Evolutionary conservation across 2,329 filamentous ascomycete species (phyloP).

Genomic region (Stagonosporopsis tanaceti): DNA sequence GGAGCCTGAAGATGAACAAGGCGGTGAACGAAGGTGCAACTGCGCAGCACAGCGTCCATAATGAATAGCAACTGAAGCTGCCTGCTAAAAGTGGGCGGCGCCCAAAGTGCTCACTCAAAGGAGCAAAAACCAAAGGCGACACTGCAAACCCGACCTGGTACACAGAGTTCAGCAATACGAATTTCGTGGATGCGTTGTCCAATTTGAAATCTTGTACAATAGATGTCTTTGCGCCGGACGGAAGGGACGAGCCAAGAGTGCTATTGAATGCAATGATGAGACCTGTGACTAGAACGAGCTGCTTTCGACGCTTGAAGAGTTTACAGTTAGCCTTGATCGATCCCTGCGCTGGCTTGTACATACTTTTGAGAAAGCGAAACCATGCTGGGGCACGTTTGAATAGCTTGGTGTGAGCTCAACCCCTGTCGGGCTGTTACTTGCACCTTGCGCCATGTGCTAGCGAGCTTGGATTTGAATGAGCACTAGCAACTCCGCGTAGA

Average conservation of each 20-base stretch:
- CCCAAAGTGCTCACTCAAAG: conserved; percentile 53
- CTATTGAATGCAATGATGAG: conserved; percentile 21
- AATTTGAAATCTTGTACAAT: conserved; percentile 61
- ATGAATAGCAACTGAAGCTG: conserved; percentile 54
- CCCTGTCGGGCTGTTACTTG: neutral
- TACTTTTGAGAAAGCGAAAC: conserved; percentile 8
- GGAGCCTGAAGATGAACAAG: conserved; percentile 50
- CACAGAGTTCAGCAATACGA: conserved; percentile 54
- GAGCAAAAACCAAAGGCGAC: conserved; percentile 49
- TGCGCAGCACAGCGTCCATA: conserved; percentile 52
- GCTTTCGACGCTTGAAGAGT: neutral
- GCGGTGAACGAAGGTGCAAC: conserved; percentile 50
- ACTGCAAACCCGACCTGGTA: conserved; percentile 54
- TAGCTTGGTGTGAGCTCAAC: neutral
- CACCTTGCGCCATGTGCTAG: neutral
- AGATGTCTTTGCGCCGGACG: conserved; percentile 69
- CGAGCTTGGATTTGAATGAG: neutral
- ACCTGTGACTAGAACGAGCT: conserved; percentile 19
- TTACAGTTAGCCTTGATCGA: neutral
- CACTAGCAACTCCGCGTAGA: neutral
- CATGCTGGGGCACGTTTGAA: conserved; percentile 5
- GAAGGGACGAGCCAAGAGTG: conserved; percentile 54
- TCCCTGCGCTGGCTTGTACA: neutral
- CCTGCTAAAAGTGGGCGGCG: conserved; percentile 53
- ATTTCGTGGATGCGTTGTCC: conserved; percentile 45